Base-by-base conservation (phyloP, 2,329 filamentous ascomycete genomes). In the Aureobasidium sp. region DNA sequence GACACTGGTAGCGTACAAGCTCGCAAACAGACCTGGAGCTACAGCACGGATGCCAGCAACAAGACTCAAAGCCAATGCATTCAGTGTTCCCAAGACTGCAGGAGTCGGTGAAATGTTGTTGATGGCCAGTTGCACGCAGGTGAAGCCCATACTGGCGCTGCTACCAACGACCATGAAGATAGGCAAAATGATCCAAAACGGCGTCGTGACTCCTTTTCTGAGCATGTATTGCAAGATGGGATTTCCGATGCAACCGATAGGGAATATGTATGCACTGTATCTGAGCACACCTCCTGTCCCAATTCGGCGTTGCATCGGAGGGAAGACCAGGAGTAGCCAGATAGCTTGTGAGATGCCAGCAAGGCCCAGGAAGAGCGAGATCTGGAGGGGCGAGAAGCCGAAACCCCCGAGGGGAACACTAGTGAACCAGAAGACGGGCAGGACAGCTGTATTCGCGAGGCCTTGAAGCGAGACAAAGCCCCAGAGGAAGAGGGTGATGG, bases 261-360 rank as follows among this genome's bases (percentile, higher is more conserved):
- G 85, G 70, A 85, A 90, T 0, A 64, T 70, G 27, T 63, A 58
- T 1, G 75, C 77, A 25, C 84, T 86, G 7, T 70, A 58, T 4
- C 77, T 75, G 56, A 91, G 70, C 0, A 90, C 71, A 3, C 75
- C 78, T 21, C 81, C 82, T 6, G 85, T 90, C 8, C 86, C 85
- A 19, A 83, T 65, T 17, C 79, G 78, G 30, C 68, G 71, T 62
- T 91, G 86, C 1, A 91, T 66, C 0, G 74, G 70, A 1, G 87
- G 86, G 63, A 91, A 90, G 27, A 77, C 71, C 12, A 88, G 57
- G 0, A 91, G 73, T 2, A 89, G 77, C 86, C 86, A 91, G 6
- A 79, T 54, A 1, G 85, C 80, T 66, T 91, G 88, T 3, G 79
- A 75, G 14, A 79, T 69, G 11, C 88, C 88, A 19, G 76, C 78